Evolutionary conservation across 2,329 filamentous ascomycete genomes (phyloP).

Genomic region (Xylariomycetidae sp.): DNA sequence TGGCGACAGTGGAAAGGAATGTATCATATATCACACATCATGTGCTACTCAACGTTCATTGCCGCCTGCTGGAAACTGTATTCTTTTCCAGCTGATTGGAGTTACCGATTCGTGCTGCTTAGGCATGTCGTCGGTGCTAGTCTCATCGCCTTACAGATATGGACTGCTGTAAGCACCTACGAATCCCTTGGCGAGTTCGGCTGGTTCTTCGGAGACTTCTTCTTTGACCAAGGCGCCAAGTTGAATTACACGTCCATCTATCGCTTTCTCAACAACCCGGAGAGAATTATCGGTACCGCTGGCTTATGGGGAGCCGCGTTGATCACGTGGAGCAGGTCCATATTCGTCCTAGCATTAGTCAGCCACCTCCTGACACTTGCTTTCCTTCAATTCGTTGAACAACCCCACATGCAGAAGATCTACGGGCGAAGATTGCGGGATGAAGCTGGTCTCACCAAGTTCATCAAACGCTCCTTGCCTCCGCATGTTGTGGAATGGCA

Average conservation of each 20-base stretch:
- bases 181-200: conserved; percentile 95
- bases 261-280: conserved; percentile 95
- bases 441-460: conserved; percentile 89
- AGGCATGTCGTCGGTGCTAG: conserved; percentile 81
- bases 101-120: conserved; percentile 76
- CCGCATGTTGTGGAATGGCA: conserved; percentile 78
- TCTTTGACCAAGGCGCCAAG: conserved; percentile 85
- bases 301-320: conserved; percentile 94
- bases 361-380: conserved; percentile 80
- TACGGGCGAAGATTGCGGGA: conserved; percentile 80
- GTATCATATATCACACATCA: conserved; percentile 86
- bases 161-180: conserved; percentile 91
- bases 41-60: conserved; percentile 85
- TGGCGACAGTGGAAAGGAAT: conserved; percentile 98
- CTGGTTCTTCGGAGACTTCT: conserved; percentile 99
- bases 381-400: conserved; percentile 91
- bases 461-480: conserved; percentile 80
- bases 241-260: conserved; percentile 97
- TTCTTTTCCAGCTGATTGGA: conserved; percentile 78
- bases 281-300: conserved; percentile 86
- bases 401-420: conserved; percentile 96
- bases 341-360: conserved; percentile 81
- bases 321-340: conserved; percentile 82
- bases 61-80: conserved; percentile 98
- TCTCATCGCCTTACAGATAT: conserved; percentile 80